Conservation (phyloP, 257 asterid genomes). For the Solanum pennellii region DNA sequence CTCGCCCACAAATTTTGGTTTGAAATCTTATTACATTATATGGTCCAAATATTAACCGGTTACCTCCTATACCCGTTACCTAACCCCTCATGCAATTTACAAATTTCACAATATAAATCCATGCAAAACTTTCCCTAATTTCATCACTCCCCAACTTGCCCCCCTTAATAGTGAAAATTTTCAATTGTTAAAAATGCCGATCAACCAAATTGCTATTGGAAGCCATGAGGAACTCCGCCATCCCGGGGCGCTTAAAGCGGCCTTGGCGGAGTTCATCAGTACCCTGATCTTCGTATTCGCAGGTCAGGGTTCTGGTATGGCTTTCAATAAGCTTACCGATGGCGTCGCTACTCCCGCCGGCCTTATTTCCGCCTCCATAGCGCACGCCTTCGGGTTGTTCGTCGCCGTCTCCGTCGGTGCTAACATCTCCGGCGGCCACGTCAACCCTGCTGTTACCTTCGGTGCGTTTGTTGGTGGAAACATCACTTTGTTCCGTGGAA, state of each 20-base stretch:
- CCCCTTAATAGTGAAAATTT: not conserved
- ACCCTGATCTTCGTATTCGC: constrained; percentile 49
- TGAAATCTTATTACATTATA: not conserved
- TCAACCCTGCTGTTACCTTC: constrained; percentile 60
- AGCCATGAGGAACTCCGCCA: constrained; percentile 32
- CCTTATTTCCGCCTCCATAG: constrained; percentile 33
- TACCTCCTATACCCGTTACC: not conserved
- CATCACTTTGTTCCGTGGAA: constrained; percentile 40
- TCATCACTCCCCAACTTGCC: not conserved
- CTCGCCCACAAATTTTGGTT: not conserved
- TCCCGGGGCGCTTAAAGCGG: constrained; percentile 40
- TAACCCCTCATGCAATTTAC: not conserved
- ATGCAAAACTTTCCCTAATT: not conserved
- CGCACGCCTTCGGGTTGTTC: constrained; percentile 44
- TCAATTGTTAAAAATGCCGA: constrained; percentile 22
- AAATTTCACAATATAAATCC: not conserved
- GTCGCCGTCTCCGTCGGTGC: constrained; percentile 43
- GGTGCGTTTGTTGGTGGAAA: constrained; percentile 49
- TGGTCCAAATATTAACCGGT: not conserved
- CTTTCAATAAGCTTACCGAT: constrained; percentile 26
- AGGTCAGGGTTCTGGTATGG: constrained; percentile 57
- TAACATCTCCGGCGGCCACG: constrained; percentile 66
- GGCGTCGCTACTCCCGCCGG: constrained; percentile 27
- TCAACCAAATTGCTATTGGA: constrained; percentile 35
- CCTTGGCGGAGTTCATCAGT: constrained; percentile 53